Evolutionary conservation across 2,329 filamentous ascomycete genomes (phyloP).

Genomic region (Bipolaris oryzae): DNA sequence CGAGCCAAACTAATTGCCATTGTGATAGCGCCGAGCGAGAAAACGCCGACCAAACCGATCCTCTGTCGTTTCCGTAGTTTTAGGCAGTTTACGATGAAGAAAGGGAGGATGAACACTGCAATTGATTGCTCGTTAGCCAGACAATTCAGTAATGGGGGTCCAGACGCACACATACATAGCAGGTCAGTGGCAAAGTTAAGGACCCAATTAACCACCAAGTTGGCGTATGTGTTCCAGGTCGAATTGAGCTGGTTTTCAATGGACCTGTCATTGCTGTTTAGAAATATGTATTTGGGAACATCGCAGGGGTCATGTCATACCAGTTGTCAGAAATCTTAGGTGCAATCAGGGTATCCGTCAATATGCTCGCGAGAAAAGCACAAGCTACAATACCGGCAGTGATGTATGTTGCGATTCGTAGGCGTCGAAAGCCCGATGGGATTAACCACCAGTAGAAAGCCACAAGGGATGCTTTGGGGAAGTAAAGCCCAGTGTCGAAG

Average conservation of each 20-base stretch:
- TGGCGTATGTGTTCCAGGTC: conserved; percentile 26
- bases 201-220: conserved; percentile 21
- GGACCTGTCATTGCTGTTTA: conserved; percentile 4
- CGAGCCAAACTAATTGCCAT: conserved; percentile 30
- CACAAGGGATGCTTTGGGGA: conserved; percentile 28
- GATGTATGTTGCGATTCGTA: conserved; percentile 25
- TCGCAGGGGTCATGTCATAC: conserved; percentile 3
- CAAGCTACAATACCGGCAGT: conserved; percentile 12
- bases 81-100: conserved; percentile 30
- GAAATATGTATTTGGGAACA: neutral
- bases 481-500: conserved; percentile 31
- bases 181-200: conserved; percentile 30
- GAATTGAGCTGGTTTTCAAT: conserved; percentile 28
- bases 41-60: conserved; percentile 30
- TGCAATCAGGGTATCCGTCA: conserved; percentile 23
- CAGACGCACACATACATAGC: conserved; percentile 16
- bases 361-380: conserved; percentile 20
- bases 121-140: neutral
- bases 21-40: conserved; percentile 28
- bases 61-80: conserved; percentile 33
- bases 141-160: accelerated
- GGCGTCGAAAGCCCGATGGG: conserved; percentile 24
- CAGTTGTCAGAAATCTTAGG: conserved; percentile 26
- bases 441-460: conserved; percentile 36
- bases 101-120: conserved; percentile 29